Evolutionary conservation across 176 grass and related monocot species (phyloP).

Genomic region (Puya raimondii): DNA sequence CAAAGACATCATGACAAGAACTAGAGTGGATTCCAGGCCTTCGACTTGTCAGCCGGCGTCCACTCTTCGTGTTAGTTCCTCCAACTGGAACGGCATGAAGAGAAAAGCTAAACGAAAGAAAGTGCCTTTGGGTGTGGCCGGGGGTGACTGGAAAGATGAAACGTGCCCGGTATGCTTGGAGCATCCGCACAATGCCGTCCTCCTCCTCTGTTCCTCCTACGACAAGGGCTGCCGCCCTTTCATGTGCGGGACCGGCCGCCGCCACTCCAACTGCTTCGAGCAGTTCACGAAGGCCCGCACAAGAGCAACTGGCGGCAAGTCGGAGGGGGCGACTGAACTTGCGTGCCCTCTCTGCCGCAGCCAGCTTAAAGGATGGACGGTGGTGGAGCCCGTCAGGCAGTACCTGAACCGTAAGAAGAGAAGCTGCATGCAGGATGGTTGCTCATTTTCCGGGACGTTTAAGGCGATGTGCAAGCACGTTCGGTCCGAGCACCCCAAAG

Average conservation of each 20-base stretch:
- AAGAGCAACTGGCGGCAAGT: constrained; percentile 18
- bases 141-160: constrained; percentile 61
- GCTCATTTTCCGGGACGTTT: constrained; percentile 57
- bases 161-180: constrained; percentile 86
- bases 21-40: constrained; percentile 46
- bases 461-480: constrained; percentile 59
- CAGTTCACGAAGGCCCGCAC: constrained; percentile 52
- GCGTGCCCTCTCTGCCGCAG: constrained; percentile 72
- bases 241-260: constrained; percentile 70
- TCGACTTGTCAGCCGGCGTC: constrained; percentile 56
- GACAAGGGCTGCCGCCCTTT: constrained; percentile 78
- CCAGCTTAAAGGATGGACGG: constrained; percentile 74
- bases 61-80: constrained; percentile 61
- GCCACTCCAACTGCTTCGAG: constrained; percentile 78
- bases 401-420: constrained; percentile 73
- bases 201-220: constrained; percentile 84
- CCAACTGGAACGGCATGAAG: constrained; percentile 36
- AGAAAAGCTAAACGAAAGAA: constrained; percentile 48
- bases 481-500: constrained; percentile 42
- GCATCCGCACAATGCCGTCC: constrained; percentile 65
- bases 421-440: constrained; percentile 51
- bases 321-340: constrained; percentile 33
- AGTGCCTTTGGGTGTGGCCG: not conserved
- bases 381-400: constrained; percentile 45
- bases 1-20: constrained; percentile 53